phyloP scores from a whole-genome alignment of 768 basidiomycete species.

The Naganishia antarctica region DNA sequence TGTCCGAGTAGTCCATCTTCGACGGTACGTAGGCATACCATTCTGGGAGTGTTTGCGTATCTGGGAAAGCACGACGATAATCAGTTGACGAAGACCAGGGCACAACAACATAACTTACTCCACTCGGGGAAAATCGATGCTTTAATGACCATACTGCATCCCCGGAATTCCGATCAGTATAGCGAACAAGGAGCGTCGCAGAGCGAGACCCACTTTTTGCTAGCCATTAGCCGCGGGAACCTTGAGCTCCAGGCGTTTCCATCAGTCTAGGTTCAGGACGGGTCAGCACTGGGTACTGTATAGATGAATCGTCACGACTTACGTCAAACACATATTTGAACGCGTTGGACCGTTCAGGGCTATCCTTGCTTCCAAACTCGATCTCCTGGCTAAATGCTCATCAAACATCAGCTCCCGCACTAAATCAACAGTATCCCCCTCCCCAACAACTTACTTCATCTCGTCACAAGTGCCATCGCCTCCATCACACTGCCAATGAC shows the following conservation, averaged over 20 bases:
- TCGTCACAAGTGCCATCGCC: conserved; percentile 49
- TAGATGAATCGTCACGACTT: conserved; percentile 25
- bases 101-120: conserved; percentile 36
- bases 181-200: too few species aligned
- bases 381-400: conserved; percentile 35
- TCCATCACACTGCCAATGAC: conserved; percentile 48
- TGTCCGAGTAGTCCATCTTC: conserved; percentile 50
- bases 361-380: conserved; percentile 44
- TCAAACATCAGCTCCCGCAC: background rate
- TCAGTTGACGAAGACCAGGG: background rate
- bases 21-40: conserved; percentile 51
- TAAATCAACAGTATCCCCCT: too few species aligned
- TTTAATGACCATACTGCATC: conserved; percentile 48
- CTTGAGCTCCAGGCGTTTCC: conserved; percentile 50
- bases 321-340: conserved; percentile 51
- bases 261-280: conserved; percentile 38
- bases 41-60: conserved; percentile 47
- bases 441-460: conserved; percentile 38
- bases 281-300: background rate
- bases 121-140: conserved; percentile 51
- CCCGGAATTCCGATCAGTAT: background rate
- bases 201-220: conserved; percentile 41
- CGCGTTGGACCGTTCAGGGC: conserved; percentile 45
- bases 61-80: conserved; percentile 28
- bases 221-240: conserved; percentile 50